A percentile compares a stretch with the other conserved stretches of the same genome.
These are phyloP conservation scores for Crotalaria pallida DNA, from an alignment of 306 rosid species.

Conservation along the genomic window DNA sequence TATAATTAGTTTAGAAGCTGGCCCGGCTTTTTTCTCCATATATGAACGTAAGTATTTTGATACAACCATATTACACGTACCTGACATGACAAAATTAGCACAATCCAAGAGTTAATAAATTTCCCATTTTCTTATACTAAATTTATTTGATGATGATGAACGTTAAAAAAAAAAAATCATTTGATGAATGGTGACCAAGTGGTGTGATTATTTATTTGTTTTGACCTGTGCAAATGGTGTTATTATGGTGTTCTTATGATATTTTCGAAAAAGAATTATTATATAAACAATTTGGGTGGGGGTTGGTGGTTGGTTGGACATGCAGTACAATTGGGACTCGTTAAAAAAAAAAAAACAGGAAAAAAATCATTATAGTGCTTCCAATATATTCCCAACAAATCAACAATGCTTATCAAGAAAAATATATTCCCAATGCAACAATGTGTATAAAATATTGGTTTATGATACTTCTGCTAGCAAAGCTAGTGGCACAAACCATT, in stretches of 20 bases:
- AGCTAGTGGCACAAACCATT: constrained; percentile 13
- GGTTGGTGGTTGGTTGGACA: constrained; percentile 22
- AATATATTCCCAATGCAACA: too few species aligned
- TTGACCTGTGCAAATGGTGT: background rate
- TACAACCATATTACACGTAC: background rate
- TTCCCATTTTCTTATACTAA: background rate
- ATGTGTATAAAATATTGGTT: too few species aligned
- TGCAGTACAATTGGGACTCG: constrained; percentile 14
- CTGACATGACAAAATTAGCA: background rate
- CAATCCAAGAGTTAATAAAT: background rate
- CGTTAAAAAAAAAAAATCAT: background rate
- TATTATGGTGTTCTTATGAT: constrained; percentile 24
- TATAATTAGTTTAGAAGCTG: background rate
- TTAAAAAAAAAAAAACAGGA: too few species aligned
- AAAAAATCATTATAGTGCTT: constrained; percentile 12
- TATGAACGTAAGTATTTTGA: constrained; percentile 7
- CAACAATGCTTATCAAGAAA: too few species aligned
- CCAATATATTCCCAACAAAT: constrained; percentile 8
- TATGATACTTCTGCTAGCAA: constrained; percentile 2
- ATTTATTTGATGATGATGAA: too few species aligned
- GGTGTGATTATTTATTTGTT: constrained; percentile 2
- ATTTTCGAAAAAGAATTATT: constrained; percentile 9
- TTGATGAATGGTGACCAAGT: background rate
- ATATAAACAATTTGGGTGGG: constrained; percentile 25
- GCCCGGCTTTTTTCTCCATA: background rate